phyloP scores from a whole-genome alignment of 2,329 filamentous ascomycete species.

The Harringtonia aguacate region DNA sequence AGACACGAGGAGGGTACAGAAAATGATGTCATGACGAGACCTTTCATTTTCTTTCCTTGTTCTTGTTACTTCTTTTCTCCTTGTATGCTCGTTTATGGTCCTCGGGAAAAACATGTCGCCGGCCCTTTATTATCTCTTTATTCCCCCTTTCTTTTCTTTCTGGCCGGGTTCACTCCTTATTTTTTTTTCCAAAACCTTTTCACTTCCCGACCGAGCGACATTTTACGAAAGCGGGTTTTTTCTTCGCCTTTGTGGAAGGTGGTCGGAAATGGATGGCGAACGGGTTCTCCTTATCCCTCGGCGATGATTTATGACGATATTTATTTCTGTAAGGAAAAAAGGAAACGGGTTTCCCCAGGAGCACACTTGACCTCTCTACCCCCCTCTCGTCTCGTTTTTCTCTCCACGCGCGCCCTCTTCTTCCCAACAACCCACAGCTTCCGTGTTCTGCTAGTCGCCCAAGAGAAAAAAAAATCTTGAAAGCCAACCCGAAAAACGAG shows the following conservation, averaged over 20 bases:
- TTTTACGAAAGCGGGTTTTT: conserved; percentile 5
- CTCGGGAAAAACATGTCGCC: too few species aligned
- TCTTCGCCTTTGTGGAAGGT: background rate
- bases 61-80: conserved; percentile 2
- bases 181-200: background rate
- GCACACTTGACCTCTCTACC: conserved; percentile 29
- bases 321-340: conserved; percentile 6
- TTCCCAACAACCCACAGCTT: conserved; percentile 18
- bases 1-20: conserved; percentile 29
- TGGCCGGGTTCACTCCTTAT: background rate
- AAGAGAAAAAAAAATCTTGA: conserved; percentile 19
- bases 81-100: background rate
- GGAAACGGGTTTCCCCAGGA: conserved; percentile 11
- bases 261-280: conserved; percentile 6
- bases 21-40: conserved; percentile 27
- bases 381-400: conserved; percentile 12
- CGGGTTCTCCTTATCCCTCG: conserved; percentile 6
- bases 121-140: background rate
- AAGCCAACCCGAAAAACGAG: conserved; percentile 11
- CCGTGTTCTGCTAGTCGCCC: conserved; percentile 14
- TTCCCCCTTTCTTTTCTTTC: background rate
- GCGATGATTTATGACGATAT: conserved; percentile 13
- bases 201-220: conserved; percentile 1
- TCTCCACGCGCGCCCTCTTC: conserved; percentile 11
- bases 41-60: conserved; percentile 7